Evolutionary conservation across 305 asterid genomes (phyloP).

Genomic region (Solanum hybrid): DNA sequence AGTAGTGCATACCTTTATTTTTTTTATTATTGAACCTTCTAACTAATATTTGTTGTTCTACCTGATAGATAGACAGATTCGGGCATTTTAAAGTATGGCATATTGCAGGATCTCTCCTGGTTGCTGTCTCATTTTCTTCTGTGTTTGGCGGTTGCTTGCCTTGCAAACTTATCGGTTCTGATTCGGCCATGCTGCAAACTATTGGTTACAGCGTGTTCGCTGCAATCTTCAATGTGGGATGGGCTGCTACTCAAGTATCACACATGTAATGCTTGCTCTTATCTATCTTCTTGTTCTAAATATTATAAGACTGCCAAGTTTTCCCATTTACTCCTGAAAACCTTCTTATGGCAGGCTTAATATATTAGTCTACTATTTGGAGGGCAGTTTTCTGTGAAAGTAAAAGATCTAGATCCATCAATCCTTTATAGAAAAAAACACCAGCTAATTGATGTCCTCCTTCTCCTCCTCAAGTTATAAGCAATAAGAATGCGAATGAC

Average conservation of each 20-base stretch:
- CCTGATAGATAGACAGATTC: slow-evolving; percentile 71
- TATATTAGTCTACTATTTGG: neutral
- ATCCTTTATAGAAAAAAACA: neutral
- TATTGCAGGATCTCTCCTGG: slow-evolving; percentile 64
- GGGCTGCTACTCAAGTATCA: slow-evolving; percentile 98
- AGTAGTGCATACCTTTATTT: neutral
- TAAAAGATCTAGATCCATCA: neutral
- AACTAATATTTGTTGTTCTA: slow-evolving; percentile 2
- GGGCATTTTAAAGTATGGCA: slow-evolving; percentile 86
- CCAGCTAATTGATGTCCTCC: neutral
- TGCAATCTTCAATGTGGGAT: slow-evolving; percentile 75
- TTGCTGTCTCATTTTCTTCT: slow-evolving; percentile 77
- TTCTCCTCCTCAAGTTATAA: neutral
- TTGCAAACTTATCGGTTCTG: slow-evolving; percentile 63
- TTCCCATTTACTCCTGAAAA: neutral
- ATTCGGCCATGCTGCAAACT: slow-evolving; percentile 43
- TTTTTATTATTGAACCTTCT: neutral
- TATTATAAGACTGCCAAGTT: neutral
- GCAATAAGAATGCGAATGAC: neutral
- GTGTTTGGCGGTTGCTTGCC: slow-evolving; percentile 93
- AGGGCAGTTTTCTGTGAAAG: neutral
- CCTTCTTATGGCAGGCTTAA: neutral
- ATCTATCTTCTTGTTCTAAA: neutral
- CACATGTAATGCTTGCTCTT: slow-evolving; percentile 52
- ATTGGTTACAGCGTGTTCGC: slow-evolving; percentile 70